Evolutionary conservation across 1,284 basidiomycete species (phyloP), one percentile per base, ranked within the genome.

Genomic region (Coniferiporia weirii): DNA sequence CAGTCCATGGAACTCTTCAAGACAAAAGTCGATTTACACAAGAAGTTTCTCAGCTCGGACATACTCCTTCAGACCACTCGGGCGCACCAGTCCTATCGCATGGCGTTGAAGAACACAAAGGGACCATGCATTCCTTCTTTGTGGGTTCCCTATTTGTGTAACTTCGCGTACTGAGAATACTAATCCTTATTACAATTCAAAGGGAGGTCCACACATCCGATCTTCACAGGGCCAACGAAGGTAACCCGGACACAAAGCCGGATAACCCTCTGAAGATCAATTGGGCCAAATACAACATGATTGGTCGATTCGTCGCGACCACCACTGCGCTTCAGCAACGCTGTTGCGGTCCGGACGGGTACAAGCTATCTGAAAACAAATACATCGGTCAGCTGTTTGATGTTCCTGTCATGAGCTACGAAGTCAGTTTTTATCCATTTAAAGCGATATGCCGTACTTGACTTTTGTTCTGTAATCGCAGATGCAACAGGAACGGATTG

Each of bases 131-230:
- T 92, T 62, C 89, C 89, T 61, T 89, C 89, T 27, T 72, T 91
- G 89, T 91, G 67, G 69, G 81, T 76, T 35, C 20, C 6, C 2
- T 50, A n/a, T 53, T 46, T 20, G 59, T 50, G 32, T 58, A n/a
- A 55, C 17, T 38, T 46, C 45, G 20, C 40, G 15, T 15, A 12
- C n/a, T n/a, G n/a, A n/a, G n/a, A 62, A 17, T 61, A 56, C 61
- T 60, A 46, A 64, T 48, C n/a, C n/a, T 57, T 36, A 50, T 20
- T 19, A 57, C 20, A n/a, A 32, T 36, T 20, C 61, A 19, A n/a
- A 92, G 89, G 71, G 90, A 92, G 69, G 86, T 92, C n/a, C 90
- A 92, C 62, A 82, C 89, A 67, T 87, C 85, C 35, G 89, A 92
- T 70, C 77, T 92, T 47, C 85, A 89, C 54, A 82, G 83, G 62